phyloP scores from a whole-genome alignment of 2,329 filamentous ascomycete genomes.

The Diaporthe longicolla region DNA sequence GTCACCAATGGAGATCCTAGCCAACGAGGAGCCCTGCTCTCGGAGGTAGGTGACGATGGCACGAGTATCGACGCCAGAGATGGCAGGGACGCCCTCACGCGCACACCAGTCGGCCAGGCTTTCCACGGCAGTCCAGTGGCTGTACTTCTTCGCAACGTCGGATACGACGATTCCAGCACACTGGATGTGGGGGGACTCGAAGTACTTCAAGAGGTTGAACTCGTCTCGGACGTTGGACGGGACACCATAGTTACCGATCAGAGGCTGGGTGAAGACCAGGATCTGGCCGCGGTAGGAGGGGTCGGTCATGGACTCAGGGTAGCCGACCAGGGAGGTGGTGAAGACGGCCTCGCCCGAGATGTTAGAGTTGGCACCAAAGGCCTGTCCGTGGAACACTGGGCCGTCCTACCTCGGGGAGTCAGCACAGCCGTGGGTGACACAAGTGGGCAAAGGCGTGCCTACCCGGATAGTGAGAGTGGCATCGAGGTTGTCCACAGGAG shows the following conservation, averaged over 20 bases:
- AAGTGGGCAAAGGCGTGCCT: conserved; percentile 44
- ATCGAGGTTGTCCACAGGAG: conserved; percentile 78
- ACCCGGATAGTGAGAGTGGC: conserved; percentile 96
- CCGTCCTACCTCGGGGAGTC: conserved; percentile 75
- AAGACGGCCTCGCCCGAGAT: conserved; percentile 99
- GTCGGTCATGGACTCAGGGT: conserved; percentile 94
- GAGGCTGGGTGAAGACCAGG: conserved; percentile 95
- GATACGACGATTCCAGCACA: conserved; percentile 96
- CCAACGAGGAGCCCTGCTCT: conserved; percentile 96
- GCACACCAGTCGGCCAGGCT: conserved; percentile 94
- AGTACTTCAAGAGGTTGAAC: conserved; percentile 94
- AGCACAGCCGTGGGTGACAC: conserved; percentile 15
- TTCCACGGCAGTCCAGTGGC: conserved; percentile 98
- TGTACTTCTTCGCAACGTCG: conserved; percentile 93
- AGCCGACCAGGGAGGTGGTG: conserved; percentile 97
- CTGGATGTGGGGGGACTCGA: conserved; percentile 98
- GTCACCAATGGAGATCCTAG: conserved; percentile 93
- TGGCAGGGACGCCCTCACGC: conserved; percentile 94
- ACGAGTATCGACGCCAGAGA: conserved; percentile 96
- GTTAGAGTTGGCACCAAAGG: conserved; percentile 96
- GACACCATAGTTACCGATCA: conserved; percentile 99
- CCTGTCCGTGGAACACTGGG: conserved; percentile 95
- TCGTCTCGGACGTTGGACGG: conserved; percentile 88
- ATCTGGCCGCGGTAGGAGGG: conserved; percentile 95
- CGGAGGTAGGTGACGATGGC: conserved; percentile 96